Evolutionary conservation across 331 rosid genomes (phyloP).

Genomic region (Quercus lobata): DNA sequence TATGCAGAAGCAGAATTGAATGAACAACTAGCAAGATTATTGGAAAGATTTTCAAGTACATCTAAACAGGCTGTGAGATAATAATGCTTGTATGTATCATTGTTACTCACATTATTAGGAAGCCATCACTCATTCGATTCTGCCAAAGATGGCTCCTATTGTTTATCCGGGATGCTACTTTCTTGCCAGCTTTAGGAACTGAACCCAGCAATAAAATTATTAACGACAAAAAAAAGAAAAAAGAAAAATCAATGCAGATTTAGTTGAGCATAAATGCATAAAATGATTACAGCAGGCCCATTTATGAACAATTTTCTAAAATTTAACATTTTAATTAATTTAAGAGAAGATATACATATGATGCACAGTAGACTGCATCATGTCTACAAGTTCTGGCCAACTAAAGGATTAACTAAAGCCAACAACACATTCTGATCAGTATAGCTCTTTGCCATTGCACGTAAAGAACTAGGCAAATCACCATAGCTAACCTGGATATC

Average conservation of each 20-base stretch:
- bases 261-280: neutral
- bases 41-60: neutral
- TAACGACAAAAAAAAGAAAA: neutral
- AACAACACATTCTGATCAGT: conserved; percentile 11
- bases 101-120: conserved; percentile 57
- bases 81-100: no score
- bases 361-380: neutral
- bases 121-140: conserved; percentile 68
- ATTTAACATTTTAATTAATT: neutral
- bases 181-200: conserved; percentile 41
- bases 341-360: neutral
- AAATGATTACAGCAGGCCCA: neutral
- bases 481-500: conserved; percentile 36
- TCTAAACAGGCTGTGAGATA: no score
- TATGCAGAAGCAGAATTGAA: neutral
- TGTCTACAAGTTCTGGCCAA: neutral
- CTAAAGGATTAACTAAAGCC: neutral
- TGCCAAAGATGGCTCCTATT: conserved; percentile 44
- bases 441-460: neutral
- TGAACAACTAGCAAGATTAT: neutral
- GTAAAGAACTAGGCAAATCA: neutral
- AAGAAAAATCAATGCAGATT: neutral
- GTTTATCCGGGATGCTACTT: conserved; percentile 31
- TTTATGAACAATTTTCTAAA: neutral
- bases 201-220: conserved; percentile 19